phyloP scores from a whole-genome alignment of 306 rosid species.

The Cicer yamashitae region DNA sequence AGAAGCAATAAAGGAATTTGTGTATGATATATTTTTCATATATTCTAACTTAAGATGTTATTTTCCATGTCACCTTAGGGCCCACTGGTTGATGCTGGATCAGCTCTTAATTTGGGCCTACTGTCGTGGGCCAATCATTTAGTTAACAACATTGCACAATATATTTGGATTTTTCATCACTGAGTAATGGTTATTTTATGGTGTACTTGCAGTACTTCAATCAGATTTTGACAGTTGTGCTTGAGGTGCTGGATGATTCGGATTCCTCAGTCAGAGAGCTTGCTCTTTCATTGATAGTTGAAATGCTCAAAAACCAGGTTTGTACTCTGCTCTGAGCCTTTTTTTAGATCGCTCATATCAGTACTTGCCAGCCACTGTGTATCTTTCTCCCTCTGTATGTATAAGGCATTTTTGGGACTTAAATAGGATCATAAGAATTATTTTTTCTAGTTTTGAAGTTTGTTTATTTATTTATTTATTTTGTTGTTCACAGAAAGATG shows the following conservation, averaged over 20 bases:
- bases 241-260: constrained; percentile 93
- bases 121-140: background rate
- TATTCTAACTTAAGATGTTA: background rate
- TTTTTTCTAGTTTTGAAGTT: background rate
- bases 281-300: constrained; percentile 72
- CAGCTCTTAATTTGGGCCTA: too few relatives aligned
- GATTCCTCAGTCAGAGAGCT: constrained; percentile 86
- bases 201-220: constrained; percentile 90
- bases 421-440: background rate
- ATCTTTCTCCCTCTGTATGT: background rate
- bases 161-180: constrained; percentile 17
- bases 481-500: constrained; percentile 65
- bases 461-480: background rate
- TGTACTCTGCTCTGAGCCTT: constrained; percentile 27
- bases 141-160: constrained; percentile 17
- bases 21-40: background rate
- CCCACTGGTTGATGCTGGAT: too few relatives aligned
- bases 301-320: constrained; percentile 93
- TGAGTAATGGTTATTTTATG: constrained; percentile 46
- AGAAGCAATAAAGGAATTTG: too few relatives aligned
- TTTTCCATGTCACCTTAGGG: background rate
- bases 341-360: constrained; percentile 12
- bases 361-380: background rate
- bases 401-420: constrained; percentile 20
- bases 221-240: constrained; percentile 91